Evolutionary conservation across 108 stramenopile genomes (phyloP).

Genomic region (Chaetoceros muelleri): DNA sequence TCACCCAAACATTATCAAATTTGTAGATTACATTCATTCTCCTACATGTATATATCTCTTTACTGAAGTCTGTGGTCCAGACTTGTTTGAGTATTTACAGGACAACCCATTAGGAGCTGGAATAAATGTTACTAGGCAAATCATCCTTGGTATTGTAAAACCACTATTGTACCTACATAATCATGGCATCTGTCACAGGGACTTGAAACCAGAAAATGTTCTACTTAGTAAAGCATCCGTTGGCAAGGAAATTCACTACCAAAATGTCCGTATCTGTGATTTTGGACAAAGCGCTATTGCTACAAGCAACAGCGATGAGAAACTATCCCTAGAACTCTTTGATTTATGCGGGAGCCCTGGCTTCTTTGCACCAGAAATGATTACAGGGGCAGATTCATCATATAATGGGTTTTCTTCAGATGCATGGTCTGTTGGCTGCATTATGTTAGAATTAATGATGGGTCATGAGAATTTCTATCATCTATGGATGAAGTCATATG

Average conservation of each 20-base stretch:
- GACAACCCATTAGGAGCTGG: too few relatives aligned
- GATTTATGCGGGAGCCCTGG: conserved; percentile 60
- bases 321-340: too few relatives aligned
- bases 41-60: too few relatives aligned
- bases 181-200: conserved; percentile 25
- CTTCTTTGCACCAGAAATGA: conserved; percentile 70
- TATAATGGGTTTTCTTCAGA: too few relatives aligned
- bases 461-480: conserved; percentile 20
- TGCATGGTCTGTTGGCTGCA: conserved; percentile 60
- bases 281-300: conserved; percentile 46
- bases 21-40: too few relatives aligned
- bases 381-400: too few relatives aligned
- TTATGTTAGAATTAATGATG: conserved; percentile 51
- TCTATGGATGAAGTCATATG: conserved; percentile 24
- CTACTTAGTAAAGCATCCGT: conserved; percentile 13
- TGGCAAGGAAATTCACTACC: conserved; percentile 4
- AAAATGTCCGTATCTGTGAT: conserved; percentile 45
- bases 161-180: conserved; percentile 22
- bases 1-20: too few relatives aligned
- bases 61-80: too few relatives aligned
- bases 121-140: too few relatives aligned
- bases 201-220: conserved; percentile 50
- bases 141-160: conserved; percentile 23
- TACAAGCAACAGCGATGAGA: conserved; percentile 14
- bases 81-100: too few relatives aligned